Conservation (phyloP, 768 basidiomycete genomes). For the Podaxis carcinomalis region DNA sequence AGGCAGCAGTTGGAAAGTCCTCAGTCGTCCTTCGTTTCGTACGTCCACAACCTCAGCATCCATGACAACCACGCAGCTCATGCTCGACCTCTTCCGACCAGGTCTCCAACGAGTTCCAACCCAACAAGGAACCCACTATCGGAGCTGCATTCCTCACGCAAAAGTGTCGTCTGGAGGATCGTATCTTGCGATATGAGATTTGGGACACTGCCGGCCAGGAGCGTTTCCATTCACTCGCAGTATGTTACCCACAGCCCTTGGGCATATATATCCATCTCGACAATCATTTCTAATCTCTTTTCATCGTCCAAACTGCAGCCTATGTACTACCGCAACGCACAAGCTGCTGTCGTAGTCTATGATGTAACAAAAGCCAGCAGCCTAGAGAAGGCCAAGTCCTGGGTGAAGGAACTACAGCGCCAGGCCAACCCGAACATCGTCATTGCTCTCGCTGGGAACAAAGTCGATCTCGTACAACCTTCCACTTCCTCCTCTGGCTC, state of each 20-base stretch:
- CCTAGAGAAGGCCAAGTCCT: slow-evolving; percentile 97
- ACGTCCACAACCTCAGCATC: slow-evolving; percentile 25
- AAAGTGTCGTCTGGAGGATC: slow-evolving; percentile 94
- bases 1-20: slow-evolving; percentile 98
- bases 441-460: slow-evolving; percentile 97
- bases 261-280: too few relatives aligned
- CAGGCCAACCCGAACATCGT: slow-evolving; percentile 99
- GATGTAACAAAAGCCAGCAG: slow-evolving; percentile 95
- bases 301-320: slow-evolving; percentile 46
- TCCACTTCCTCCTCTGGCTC: slow-evolving; percentile 47
- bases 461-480: slow-evolving; percentile 83
- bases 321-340: slow-evolving; percentile 99
- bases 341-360: slow-evolving; percentile 97
- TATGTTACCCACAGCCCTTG: slow-evolving; percentile 34
- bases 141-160: slow-evolving; percentile 95
- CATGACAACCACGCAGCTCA: slow-evolving; percentile 8
- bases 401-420: slow-evolving; percentile 98
- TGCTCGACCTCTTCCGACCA: slow-evolving; percentile 24
- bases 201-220: slow-evolving; percentile 97
- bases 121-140: slow-evolving; percentile 98
- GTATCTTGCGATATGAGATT: slow-evolving; percentile 90
- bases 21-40: slow-evolving; percentile 98
- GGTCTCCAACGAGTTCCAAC: slow-evolving; percentile 97
- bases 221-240: slow-evolving; percentile 95
- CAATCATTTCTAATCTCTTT: neutral